Evolutionary conservation across 2,329 filamentous ascomycete species (phyloP).

Genomic region (Alternaria sp.): DNA sequence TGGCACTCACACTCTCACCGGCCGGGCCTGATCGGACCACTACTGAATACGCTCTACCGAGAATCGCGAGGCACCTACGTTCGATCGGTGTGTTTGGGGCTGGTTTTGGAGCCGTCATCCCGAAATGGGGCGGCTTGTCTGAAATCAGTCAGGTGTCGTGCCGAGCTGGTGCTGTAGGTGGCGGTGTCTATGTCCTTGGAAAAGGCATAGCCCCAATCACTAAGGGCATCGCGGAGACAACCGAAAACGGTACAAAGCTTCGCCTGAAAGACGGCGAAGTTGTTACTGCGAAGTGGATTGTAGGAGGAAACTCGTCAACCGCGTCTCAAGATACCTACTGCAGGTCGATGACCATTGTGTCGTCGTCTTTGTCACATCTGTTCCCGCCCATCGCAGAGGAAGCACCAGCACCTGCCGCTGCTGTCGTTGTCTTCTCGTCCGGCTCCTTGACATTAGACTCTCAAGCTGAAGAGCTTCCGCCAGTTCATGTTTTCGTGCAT

Average conservation of each 20-base stretch:
- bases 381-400: conserved; percentile 79
- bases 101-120: conserved; percentile 87
- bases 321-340: conserved; percentile 51
- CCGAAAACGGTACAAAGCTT: conserved; percentile 50
- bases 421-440: conserved; percentile 71
- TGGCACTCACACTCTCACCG: conserved; percentile 79
- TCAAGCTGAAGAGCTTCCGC: conserved; percentile 40
- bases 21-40: conserved; percentile 62
- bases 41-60: conserved; percentile 73
- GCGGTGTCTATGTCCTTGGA: conserved; percentile 86
- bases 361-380: conserved; percentile 68
- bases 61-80: conserved; percentile 79
- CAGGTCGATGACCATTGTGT: conserved; percentile 73
- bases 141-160: conserved; percentile 93
- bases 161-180: conserved; percentile 88
- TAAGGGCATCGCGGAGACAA: conserved; percentile 7
- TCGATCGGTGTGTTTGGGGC: conserved; percentile 89
- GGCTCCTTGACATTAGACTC: conserved; percentile 58
- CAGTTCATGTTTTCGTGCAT: conserved; percentile 73
- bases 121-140: conserved; percentile 90
- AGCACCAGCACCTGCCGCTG: conserved; percentile 76
- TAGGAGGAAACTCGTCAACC: conserved; percentile 52
- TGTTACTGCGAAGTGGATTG: conserved; percentile 64
- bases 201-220: conserved; percentile 63
- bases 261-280: conserved; percentile 65